Evolutionary conservation across 2,329 filamentous ascomycete genomes (phyloP).

Genomic region (Arachnopeziza araneosa): DNA sequence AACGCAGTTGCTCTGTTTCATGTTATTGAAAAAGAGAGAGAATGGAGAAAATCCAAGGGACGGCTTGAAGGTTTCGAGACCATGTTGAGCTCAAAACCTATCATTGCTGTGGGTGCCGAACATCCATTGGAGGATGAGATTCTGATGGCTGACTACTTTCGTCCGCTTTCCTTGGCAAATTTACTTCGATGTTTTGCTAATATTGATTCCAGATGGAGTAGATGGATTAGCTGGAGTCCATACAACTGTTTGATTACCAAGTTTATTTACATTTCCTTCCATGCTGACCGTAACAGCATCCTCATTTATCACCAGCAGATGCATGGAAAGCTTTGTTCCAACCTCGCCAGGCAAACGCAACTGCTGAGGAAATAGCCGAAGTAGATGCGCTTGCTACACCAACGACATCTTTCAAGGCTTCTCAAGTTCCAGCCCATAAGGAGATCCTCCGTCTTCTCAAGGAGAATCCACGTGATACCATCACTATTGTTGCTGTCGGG

Average conservation of each 20-base stretch:
- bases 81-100: conserved; percentile 67
- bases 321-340: conserved; percentile 68
- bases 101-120: conserved; percentile 81
- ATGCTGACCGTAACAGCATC: conserved; percentile 45
- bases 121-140: conserved; percentile 79
- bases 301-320: conserved; percentile 68
- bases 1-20: conserved; percentile 91
- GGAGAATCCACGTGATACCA: conserved; percentile 75
- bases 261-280: conserved; percentile 11
- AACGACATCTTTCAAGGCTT: conserved; percentile 65
- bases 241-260: conserved; percentile 37
- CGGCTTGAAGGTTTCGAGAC: conserved; percentile 65
- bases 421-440: conserved; percentile 65
- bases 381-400: conserved; percentile 26
- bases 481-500: conserved; percentile 86
- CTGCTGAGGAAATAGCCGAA: conserved; percentile 36
- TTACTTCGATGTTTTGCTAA: background rate
- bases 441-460: conserved; percentile 84
- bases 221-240: conserved; percentile 77
- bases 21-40: conserved; percentile 80
- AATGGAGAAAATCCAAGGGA: conserved; percentile 70
- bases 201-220: conserved; percentile 51
- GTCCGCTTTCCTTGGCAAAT: conserved; percentile 43
- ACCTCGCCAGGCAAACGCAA: conserved; percentile 38
- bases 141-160: conserved; percentile 81